Evolutionary conservation across 768 basidiomycete species (phyloP), one percentile per base, ranked within the genome.

Genomic region (Trametes villosa): DNA sequence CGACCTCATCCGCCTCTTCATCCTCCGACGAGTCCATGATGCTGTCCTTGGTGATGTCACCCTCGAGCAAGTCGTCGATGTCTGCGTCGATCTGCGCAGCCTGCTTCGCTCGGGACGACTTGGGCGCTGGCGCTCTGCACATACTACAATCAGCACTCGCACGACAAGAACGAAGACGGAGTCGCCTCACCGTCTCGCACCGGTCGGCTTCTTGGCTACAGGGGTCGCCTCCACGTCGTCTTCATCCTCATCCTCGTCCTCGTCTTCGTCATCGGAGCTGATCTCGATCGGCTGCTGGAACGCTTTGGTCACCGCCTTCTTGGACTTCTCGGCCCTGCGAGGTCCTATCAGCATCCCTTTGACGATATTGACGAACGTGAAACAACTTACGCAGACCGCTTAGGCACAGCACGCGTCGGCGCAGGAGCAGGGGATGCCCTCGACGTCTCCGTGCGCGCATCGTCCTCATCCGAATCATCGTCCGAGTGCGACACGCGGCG

Each of bases 401-500:
- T 82, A 3, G 88, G 87, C 66, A 87, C 68, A 9, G 70, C 73
- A 53, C 86, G 76, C 20, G 79, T 82, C n/a, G 84, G 83, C 12
- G 75, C 72, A 34, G 75, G 69, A 0, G 69, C 64, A 38, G 76
- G 67, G 45, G 78, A 65, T 31, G 76, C 78, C 9, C 74, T 75
- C 11, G 67, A 64, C 30, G 68, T 65, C 44, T 70, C 69, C n/a
- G 67, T 57, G 27, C 66, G 62, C 22, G 68, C 55, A 15, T 70
- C 63, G 12, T 81, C 78, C 2, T 76, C 78, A 8, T 81, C 80
- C 11, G 74, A 77, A 13, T 76, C 77, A 27, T 81, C 82, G 24
- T 81, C 82, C 2, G 81, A 78, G 3, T 77, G 76, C 0, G 87
- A 88, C 20, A 86, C 65, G 24, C 86, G 79, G 57, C 81, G 81